phyloP scores from a whole-genome alignment of 1,139 yeast genomes.

The Protomyces inouyei region DNA sequence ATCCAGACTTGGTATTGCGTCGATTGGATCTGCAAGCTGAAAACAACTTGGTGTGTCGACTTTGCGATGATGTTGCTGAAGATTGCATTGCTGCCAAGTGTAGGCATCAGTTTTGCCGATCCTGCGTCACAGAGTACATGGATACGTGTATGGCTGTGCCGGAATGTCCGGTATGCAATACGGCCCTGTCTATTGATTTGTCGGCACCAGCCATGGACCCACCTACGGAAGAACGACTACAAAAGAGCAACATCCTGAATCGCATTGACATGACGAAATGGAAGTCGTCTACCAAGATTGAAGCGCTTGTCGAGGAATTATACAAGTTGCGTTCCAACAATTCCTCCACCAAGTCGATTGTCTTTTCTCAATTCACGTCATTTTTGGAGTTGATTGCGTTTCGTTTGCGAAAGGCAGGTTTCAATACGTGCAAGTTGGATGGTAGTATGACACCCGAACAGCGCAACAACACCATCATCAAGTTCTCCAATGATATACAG shows the following conservation, averaged over 20 bases:
- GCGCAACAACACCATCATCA: slow-evolving; percentile 81
- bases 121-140: slow-evolving; percentile 80
- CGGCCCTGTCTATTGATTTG: slow-evolving; percentile 81
- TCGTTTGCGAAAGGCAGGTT: slow-evolving; percentile 90
- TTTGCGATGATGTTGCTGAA: slow-evolving; percentile 97
- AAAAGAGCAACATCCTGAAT: slow-evolving; percentile 81
- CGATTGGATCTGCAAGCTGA: slow-evolving; percentile 41
- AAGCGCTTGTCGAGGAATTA: slow-evolving; percentile 88
- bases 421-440: slow-evolving; percentile 84
- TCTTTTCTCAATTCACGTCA: slow-evolving; percentile 92
- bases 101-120: slow-evolving; percentile 85
- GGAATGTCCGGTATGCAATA: slow-evolving; percentile 94
- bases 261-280: slow-evolving; percentile 81
- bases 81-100: slow-evolving; percentile 94
- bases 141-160: slow-evolving; percentile 61
- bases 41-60: slow-evolving; percentile 76
- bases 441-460: slow-evolving; percentile 97
- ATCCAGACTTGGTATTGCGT: slow-evolving; percentile 82
- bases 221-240: slow-evolving; percentile 54
- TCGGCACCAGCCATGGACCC: slow-evolving; percentile 82
- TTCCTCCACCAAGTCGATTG: slow-evolving; percentile 89
- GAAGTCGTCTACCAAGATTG: slow-evolving; percentile 93
- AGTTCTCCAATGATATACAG: slow-evolving; percentile 84
- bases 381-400: slow-evolving; percentile 95
- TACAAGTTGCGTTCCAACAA: slow-evolving; percentile 79